Percentiles rank a stretch among this genome's conserved stretches.
Evolutionary conservation across 169 alveolate genomes (phyloP).

Genomic region (Plasmodium gallinaceum): DNA sequence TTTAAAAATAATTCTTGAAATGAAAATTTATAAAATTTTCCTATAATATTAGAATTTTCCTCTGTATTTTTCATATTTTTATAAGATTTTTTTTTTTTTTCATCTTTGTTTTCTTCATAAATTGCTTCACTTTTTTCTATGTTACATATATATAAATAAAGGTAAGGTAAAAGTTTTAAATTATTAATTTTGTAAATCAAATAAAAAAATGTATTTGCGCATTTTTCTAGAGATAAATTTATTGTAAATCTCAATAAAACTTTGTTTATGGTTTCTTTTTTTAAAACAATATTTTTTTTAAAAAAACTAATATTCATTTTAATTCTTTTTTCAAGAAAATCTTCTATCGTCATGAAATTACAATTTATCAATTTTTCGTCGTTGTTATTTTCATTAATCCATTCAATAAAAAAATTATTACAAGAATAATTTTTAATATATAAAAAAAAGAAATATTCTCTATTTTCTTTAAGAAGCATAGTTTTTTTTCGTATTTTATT

Average conservation of each 20-base stretch:
- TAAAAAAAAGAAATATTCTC: slow-evolving; percentile 60
- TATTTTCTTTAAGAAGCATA: slow-evolving; percentile 24
- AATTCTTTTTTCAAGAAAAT: slow-evolving; percentile 52
- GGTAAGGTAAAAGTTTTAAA: slow-evolving; percentile 27
- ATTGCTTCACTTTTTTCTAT: neutral
- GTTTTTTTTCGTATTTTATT: slow-evolving; percentile 20
- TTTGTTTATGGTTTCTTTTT: slow-evolving; percentile 15
- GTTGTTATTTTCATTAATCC: slow-evolving; percentile 12
- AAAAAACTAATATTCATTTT: slow-evolving; percentile 51
- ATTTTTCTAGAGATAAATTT: slow-evolving; percentile 15
- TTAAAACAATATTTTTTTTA: slow-evolving; percentile 14
- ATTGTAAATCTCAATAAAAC: slow-evolving; percentile 49
- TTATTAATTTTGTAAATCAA: slow-evolving; percentile 35
- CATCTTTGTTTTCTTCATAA: slow-evolving; percentile 1
- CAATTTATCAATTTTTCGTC: slow-evolving; percentile 2
- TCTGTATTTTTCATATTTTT: slow-evolving; percentile 14
- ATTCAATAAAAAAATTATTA: slow-evolving; percentile 45
- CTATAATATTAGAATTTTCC: neutral
- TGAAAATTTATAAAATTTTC: slow-evolving; percentile 33
- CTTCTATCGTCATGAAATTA: slow-evolving; percentile 33
- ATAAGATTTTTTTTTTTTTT: slow-evolving; percentile 21
- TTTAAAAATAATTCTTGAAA: slow-evolving; percentile 27
- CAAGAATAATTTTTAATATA: slow-evolving; percentile 5
- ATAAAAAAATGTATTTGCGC: slow-evolving; percentile 22
- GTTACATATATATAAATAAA: slow-evolving; percentile 33